phyloP scores from a whole-genome alignment of 2,329 filamentous ascomycete genomes.

The Colletotrichum scovillei region DNA sequence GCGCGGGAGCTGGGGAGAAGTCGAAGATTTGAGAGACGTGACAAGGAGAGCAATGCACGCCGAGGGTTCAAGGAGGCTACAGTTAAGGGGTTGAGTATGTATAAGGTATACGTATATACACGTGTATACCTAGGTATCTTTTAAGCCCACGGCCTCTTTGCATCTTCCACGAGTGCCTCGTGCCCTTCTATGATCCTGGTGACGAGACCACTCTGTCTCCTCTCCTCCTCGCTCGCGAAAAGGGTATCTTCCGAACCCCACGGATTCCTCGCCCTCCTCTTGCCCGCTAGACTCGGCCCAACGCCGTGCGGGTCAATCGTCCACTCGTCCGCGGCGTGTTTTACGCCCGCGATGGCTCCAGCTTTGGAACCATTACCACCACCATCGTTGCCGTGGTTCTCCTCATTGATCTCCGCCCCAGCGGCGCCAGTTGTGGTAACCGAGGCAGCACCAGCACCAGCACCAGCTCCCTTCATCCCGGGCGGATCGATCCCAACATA shows the following conservation, averaged over 20 bases:
- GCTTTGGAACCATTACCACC: conserved; percentile 45
- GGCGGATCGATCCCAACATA: conserved; percentile 76
- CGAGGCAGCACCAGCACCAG: conserved; percentile 15
- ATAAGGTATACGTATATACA: no score
- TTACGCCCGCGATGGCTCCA: conserved; percentile 54
- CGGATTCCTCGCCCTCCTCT: conserved; percentile 61
- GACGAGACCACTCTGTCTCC: conserved; percentile 49
- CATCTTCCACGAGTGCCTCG: conserved; percentile 54
- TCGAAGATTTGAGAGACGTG: conserved; percentile 42
- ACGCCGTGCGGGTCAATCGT: conserved; percentile 63
- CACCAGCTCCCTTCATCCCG: conserved; percentile 46
- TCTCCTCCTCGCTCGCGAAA: conserved; percentile 51
- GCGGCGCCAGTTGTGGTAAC: no score
- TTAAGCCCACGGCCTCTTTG: conserved; percentile 52
- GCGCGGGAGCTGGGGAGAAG: conserved; percentile 31
- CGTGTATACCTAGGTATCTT: no score
- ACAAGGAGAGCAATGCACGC: no score
- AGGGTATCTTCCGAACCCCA: conserved; percentile 58
- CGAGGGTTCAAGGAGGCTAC: no score
- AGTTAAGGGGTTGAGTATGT: no score
- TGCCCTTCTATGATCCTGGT: conserved; percentile 47
- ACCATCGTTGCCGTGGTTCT: no score
- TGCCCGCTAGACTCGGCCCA: conserved; percentile 55
- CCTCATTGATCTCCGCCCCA: no score
- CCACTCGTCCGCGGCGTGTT: conserved; percentile 60